These are phyloP conservation scores for Isoetes engelmannii DNA, from an alignment of 83 land plant genomes.

Conservation along the genomic window DNA sequence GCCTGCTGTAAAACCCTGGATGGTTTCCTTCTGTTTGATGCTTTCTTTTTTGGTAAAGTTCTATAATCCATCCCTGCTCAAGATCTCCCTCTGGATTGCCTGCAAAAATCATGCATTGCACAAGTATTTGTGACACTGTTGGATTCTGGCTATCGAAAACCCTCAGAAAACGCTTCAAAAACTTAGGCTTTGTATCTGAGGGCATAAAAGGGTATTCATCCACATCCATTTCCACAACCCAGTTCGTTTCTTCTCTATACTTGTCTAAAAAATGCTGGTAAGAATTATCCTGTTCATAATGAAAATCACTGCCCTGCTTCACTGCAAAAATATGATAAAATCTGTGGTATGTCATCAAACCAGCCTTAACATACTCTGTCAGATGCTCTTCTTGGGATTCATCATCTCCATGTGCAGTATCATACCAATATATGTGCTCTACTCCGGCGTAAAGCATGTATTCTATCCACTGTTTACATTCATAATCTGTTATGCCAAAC, in stretches of 20 bases:
- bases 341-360: constrained; percentile 19
- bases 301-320: constrained; percentile 10
- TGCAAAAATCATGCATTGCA: constrained; percentile 28
- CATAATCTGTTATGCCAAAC: constrained; percentile 11
- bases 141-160: not conserved
- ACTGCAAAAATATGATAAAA: constrained; percentile 5
- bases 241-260: not conserved
- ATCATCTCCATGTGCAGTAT: constrained; percentile 16
- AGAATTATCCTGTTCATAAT: constrained; percentile 27
- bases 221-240: constrained; percentile 27
- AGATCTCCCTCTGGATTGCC: constrained; percentile 21
- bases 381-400: constrained; percentile 17
- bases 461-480: constrained; percentile 28
- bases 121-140: constrained; percentile 12
- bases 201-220: constrained; percentile 24
- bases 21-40: constrained; percentile 16
- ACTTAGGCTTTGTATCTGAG: not conserved
- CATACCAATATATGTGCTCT: constrained; percentile 31
- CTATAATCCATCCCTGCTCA: constrained; percentile 19
- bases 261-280: constrained; percentile 18
- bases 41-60: constrained; percentile 19
- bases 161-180: constrained; percentile 8
- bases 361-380: constrained; percentile 4
- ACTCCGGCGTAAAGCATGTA: constrained; percentile 26
- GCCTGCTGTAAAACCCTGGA: constrained; percentile 11